These are phyloP conservation scores for Curvularia sp. DNA, from an alignment of 2,329 filamentous ascomycete genomes.

Conservation along the genomic window DNA sequence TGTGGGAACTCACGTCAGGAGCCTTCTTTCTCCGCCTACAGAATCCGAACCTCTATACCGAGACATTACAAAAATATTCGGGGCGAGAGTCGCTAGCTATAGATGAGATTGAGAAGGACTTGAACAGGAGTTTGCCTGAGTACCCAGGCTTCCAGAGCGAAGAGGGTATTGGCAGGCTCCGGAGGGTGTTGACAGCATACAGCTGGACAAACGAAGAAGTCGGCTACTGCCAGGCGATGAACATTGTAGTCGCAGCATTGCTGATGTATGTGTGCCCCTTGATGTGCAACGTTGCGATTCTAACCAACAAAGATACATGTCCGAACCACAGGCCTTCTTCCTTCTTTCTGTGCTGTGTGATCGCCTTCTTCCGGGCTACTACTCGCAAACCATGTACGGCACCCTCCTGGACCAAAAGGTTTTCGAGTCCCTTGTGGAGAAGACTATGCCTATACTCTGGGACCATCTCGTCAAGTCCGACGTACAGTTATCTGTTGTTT, in stretches of 20 bases:
- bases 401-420: slow-evolving; percentile 96
- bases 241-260: slow-evolving; percentile 96
- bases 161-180: slow-evolving; percentile 88
- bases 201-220: slow-evolving; percentile 97
- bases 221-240: slow-evolving; percentile 99
- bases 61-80: slow-evolving; percentile 82
- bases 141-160: slow-evolving; percentile 97
- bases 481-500: slow-evolving; percentile 96
- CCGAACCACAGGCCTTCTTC: slow-evolving; percentile 94
- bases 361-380: slow-evolving; percentile 91
- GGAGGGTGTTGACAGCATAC: slow-evolving; percentile 92
- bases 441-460: slow-evolving; percentile 98
- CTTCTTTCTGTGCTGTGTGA: slow-evolving; percentile 91
- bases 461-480: slow-evolving; percentile 97
- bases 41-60: slow-evolving; percentile 80
- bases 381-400: slow-evolving; percentile 99
- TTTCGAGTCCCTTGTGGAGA: slow-evolving; percentile 97
- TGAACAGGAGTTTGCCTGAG: slow-evolving; percentile 94
- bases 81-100: slow-evolving; percentile 92
- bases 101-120: slow-evolving; percentile 98
- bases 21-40: slow-evolving; percentile 88
- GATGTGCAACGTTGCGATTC: slow-evolving; percentile 19
- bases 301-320: slow-evolving; percentile 75
- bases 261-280: slow-evolving; percentile 69
- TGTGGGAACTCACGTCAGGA: slow-evolving; percentile 94